Conservation (phyloP, 306 rosid species). For the Calophaca sinica region DNA sequence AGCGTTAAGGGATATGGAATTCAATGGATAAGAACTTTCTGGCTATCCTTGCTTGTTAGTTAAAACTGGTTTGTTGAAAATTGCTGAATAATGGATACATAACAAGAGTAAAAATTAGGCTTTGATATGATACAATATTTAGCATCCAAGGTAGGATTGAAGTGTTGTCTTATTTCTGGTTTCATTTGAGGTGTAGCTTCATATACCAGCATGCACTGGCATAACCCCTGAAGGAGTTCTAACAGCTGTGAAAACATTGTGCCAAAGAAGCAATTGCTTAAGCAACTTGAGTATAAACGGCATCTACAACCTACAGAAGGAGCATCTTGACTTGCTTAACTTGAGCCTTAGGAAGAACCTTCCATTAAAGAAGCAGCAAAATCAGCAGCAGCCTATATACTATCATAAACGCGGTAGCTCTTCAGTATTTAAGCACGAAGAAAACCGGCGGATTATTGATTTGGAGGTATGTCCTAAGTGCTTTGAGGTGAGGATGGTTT, state of each 20-base stretch:
- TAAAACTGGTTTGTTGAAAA: neutral
- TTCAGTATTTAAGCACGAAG: constrained; percentile 25
- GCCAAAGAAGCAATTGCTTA: constrained; percentile 58
- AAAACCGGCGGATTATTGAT: constrained; percentile 53
- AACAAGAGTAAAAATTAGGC: no score
- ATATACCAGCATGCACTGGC: constrained; percentile 77
- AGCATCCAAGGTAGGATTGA: neutral
- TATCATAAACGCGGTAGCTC: constrained; percentile 45
- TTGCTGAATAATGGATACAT: neutral
- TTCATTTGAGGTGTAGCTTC: constrained; percentile 62
- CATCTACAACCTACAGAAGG: constrained; percentile 64
- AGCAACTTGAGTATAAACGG: constrained; percentile 69
- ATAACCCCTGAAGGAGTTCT: constrained; percentile 79
- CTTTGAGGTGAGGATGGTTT: constrained; percentile 59
- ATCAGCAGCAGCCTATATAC: constrained; percentile 47
- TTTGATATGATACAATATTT: constrained; percentile 3
- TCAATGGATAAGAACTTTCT: constrained; percentile 46
- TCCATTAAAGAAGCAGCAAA: constrained; percentile 39
- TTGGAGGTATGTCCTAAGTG: constrained; percentile 75
- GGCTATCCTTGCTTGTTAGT: constrained; percentile 28
- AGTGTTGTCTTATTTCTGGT: constrained; percentile 40
- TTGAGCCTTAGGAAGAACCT: constrained; percentile 47
- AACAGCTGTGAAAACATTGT: constrained; percentile 62
- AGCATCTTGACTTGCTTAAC: constrained; percentile 60
- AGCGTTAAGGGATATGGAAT: neutral